These are phyloP conservation scores for Saccharomyces cerevisiae DNA, from an alignment of 805 yeast species.

Conservation along the genomic window DNA sequence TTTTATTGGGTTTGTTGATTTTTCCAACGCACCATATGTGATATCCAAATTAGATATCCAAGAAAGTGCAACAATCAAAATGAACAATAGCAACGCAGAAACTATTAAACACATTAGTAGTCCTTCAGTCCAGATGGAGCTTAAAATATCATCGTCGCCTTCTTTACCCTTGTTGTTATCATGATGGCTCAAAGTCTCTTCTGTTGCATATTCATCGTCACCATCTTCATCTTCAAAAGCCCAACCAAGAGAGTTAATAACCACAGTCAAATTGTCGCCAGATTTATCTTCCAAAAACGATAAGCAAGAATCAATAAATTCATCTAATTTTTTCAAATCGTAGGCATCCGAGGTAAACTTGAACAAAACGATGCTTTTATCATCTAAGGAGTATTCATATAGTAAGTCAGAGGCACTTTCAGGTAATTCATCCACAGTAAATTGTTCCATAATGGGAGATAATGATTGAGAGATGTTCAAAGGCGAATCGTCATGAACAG, in stretches of 20 bases:
- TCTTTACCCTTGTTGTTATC: constrained; percentile 4
- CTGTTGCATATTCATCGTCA: background rate
- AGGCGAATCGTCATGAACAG: background rate
- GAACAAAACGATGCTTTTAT: constrained; percentile 17
- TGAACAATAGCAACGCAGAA: constrained; percentile 46
- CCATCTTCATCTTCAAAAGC: background rate
- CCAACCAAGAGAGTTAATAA: constrained; percentile 13
- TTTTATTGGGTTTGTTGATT: constrained; percentile 32
- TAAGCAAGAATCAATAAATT: constrained; percentile 20
- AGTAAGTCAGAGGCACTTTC: constrained; percentile 16
- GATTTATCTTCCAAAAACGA: constrained; percentile 19
- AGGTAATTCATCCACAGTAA: constrained; percentile 10
- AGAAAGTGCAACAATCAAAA: constrained; percentile 53
- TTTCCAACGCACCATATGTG: constrained; percentile 76
- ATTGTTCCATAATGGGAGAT: background rate
- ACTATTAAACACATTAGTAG: constrained; percentile 69
- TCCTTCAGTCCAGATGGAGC: constrained; percentile 41
- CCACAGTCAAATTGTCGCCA: constrained; percentile 14
- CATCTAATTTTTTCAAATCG: constrained; percentile 19
- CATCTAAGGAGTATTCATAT: constrained; percentile 13
- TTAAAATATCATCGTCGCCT: constrained; percentile 18
- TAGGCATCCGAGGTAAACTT: constrained; percentile 18
- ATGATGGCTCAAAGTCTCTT: constrained; percentile 1
- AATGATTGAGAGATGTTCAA: background rate
- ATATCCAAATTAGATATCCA: constrained; percentile 70